Percentiles rank a stretch among this genome's conserved stretches.
phyloP scores from a whole-genome alignment of 164 flowering plant genomes.

The Aristolochia californica region DNA sequence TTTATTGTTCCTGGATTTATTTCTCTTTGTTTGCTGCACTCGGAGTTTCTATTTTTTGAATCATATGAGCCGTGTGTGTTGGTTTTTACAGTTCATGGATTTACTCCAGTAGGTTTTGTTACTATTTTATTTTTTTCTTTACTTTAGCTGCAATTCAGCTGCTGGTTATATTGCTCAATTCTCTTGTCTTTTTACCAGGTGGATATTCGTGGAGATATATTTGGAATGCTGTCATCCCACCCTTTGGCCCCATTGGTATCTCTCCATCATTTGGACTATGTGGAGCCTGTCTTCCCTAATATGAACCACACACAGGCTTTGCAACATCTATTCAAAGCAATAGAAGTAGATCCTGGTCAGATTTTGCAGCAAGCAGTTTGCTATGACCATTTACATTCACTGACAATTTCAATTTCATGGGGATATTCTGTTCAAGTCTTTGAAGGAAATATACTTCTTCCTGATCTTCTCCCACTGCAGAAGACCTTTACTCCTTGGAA shows the following conservation, averaged over 20 bases:
- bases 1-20: neutral
- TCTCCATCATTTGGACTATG: slow-evolving; percentile 69
- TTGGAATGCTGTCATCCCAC: slow-evolving; percentile 74
- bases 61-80: neutral
- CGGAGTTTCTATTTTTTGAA: neutral
- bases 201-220: slow-evolving; percentile 66
- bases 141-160: neutral
- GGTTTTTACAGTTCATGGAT: neutral
- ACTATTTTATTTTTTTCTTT: too few species aligned
- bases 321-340: slow-evolving; percentile 49
- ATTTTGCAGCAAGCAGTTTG: slow-evolving; percentile 72
- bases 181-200: slow-evolving; percentile 28
- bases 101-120: neutral
- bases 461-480: slow-evolving; percentile 47
- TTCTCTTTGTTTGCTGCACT: neutral
- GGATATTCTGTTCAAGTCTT: slow-evolving; percentile 67
- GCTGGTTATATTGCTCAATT: slow-evolving; percentile 1
- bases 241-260: slow-evolving; percentile 64
- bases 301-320: slow-evolving; percentile 40
- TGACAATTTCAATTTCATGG: slow-evolving; percentile 68
- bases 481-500: slow-evolving; percentile 62
- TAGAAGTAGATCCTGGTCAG: slow-evolving; percentile 44
- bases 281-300: slow-evolving; percentile 65
- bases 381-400: slow-evolving; percentile 35
- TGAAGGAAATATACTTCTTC: slow-evolving; percentile 47